Conservation (phyloP, 176 grass and related monocot genomes). For the Cenchrus fungigraminus region DNA sequence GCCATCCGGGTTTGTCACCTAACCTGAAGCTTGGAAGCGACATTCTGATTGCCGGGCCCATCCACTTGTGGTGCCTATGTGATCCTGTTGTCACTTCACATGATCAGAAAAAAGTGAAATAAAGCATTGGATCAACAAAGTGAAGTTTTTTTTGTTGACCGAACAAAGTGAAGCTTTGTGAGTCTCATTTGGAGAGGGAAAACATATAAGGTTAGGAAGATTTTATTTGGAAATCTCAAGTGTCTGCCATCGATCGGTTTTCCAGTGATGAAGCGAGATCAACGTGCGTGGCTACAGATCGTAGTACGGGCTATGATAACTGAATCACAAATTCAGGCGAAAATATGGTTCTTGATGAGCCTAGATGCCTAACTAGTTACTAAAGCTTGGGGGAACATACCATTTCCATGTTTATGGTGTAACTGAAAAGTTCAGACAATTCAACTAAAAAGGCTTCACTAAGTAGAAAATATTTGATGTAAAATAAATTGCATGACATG, state of each 20-base stretch:
- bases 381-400: background rate
- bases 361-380: background rate
- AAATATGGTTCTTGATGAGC: background rate
- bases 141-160: background rate
- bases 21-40: constrained; percentile 99
- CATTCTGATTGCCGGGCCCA: constrained; percentile 81
- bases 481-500: background rate
- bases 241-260: background rate
- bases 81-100: constrained; percentile 46
- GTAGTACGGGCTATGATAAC: background rate
- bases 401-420: background rate
- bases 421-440: constrained; percentile 20
- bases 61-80: constrained; percentile 57
- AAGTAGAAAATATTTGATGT: background rate
- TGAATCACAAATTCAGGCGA: constrained; percentile 14
- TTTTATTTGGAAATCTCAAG: constrained; percentile 1
- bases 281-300: background rate
- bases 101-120: constrained; percentile 41
- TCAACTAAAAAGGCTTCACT: background rate
- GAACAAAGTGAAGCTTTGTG: constrained; percentile 24
- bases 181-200: constrained; percentile 4
- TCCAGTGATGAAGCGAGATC: background rate
- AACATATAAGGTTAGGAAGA: constrained; percentile 27
- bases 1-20: constrained; percentile 17
- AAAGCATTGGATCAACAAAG: constrained; percentile 36